These are phyloP conservation scores for Mycena floridula DNA, from an alignment of 768 basidiomycete genomes.

Conservation along the genomic window DNA sequence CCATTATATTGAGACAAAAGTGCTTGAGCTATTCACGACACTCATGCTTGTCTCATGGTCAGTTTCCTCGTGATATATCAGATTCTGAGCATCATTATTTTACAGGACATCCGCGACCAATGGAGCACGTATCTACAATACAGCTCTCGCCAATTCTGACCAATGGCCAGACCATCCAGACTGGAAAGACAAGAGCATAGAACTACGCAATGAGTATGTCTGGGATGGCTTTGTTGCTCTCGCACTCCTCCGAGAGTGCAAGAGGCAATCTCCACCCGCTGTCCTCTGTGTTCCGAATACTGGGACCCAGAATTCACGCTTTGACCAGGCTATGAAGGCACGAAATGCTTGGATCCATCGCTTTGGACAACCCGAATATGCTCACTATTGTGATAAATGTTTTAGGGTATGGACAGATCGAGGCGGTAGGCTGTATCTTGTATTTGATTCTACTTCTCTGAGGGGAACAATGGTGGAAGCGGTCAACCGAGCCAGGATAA, in stretches of 20 bases:
- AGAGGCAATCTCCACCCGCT: neutral
- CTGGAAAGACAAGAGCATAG: neutral
- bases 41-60: neutral
- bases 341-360: neutral
- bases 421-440: no score
- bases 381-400: neutral
- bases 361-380: neutral
- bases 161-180: neutral
- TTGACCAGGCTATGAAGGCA: neutral
- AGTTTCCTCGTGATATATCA: no score
- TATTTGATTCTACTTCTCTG: no score
- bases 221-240: neutral
- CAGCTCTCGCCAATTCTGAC: neutral
- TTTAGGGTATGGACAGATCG: neutral
- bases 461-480: no score
- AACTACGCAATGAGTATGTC: neutral
- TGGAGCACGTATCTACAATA: neutral
- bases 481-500: no score
- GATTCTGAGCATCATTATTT: neutral
- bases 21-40: neutral
- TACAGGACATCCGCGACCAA: slow-evolving; percentile 1
- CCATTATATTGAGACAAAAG: neutral
- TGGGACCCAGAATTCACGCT: neutral
- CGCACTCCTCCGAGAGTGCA: neutral
- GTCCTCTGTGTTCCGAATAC: neutral